Evolutionary conservation across 2,329 filamentous ascomycete species (phyloP), one percentile per base, ranked within the genome.

Genomic region (Ascomycota sp.): DNA sequence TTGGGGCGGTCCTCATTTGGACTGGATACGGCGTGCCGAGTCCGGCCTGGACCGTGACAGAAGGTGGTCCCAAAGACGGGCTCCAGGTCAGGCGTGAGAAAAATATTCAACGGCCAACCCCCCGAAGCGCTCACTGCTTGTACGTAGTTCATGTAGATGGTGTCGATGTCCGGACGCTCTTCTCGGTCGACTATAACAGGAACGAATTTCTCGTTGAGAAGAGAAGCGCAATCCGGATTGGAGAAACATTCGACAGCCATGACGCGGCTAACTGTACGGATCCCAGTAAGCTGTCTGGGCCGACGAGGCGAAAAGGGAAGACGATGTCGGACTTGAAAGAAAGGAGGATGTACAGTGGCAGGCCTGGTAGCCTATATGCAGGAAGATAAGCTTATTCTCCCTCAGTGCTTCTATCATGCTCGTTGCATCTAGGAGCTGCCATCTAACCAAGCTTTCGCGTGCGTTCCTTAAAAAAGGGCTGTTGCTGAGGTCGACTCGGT

Each of bases 81-180:
- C 47, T 92, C 76, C 24, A 95, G 66, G 43, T 92, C 76, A 1
- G 89, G 83, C 0, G 89, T 98, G 25, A 95, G 66, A 50, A 98
- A 95, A n/a, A 92, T 75, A 48, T 93, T 95, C 39, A 95, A 58
- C 1, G 89, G 89, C 84, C 89, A 95, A 29, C 89, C 89, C 8
- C 83, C 86, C 2, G 71, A 76, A 13, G 79, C 83, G 37, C 78
- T 92, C 9, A 89, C 86, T 2, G 86, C 86, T 51, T 93, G 83
- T 29, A 92, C 76, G 53, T 92, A 98, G 58, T 92, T 92, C 82
- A 93, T 93, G 53, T 95, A 95, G 41, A 95, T 84, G 39, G 79
- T 74, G 49, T 98, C 89, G 41, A 95, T 72, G 49, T 95, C 84
- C 7, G 86, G 86, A 24, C 86, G 73, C 55, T 92, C 82, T 55